These are phyloP conservation scores for Nasturtium officinale DNA, from an alignment of 345 rosid genomes.

Conservation along the genomic window DNA sequence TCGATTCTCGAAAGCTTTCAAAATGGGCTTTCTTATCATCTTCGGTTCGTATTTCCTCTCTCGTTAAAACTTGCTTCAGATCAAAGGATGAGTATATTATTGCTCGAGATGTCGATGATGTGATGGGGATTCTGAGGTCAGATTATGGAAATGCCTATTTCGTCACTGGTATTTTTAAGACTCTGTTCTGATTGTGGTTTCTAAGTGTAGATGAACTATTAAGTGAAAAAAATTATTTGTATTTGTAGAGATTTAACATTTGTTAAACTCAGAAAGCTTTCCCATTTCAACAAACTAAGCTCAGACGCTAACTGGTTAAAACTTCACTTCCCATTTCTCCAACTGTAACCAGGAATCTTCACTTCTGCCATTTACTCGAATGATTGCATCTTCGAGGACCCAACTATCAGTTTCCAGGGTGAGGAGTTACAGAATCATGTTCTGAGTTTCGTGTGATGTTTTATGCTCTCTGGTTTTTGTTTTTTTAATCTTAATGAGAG, in stretches of 20 bases:
- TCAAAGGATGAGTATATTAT: conserved; percentile 41
- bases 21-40: neutral
- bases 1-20: neutral
- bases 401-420: conserved; percentile 87
- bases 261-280: conserved; percentile 13
- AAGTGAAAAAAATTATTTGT: too few species aligned
- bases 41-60: neutral
- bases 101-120: conserved; percentile 56
- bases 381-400: conserved; percentile 89
- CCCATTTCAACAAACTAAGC: neutral
- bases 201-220: too few species aligned
- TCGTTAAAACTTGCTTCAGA: conserved; percentile 27
- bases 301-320: too few species aligned
- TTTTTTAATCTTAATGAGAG: conserved; percentile 23
- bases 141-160: conserved; percentile 85
- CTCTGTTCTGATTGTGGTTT: too few species aligned
- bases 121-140: conserved; percentile 54
- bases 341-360: conserved; percentile 60
- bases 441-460: too few species aligned
- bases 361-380: conserved; percentile 61
- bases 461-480: too few species aligned
- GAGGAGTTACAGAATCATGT: conserved; percentile 25
- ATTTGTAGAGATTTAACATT: neutral
- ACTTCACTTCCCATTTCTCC: neutral
- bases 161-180: conserved; percentile 61